A percentile compares a stretch with the other conserved stretches of the same genome.
Evolutionary conservation across 345 rosid genomes (phyloP).

Genomic region (Melaleuca quinquenervia): DNA sequence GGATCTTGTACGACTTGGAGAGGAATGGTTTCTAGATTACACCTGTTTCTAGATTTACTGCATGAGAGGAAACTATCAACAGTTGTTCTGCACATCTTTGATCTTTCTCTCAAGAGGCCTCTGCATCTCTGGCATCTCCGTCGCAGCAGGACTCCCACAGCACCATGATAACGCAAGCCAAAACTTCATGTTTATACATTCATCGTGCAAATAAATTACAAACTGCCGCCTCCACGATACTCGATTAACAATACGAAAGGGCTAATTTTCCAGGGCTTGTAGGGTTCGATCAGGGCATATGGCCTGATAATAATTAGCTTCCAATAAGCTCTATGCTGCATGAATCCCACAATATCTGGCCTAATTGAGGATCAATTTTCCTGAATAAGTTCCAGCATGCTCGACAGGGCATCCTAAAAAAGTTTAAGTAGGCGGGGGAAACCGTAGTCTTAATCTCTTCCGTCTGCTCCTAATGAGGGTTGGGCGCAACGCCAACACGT

Average conservation of each 20-base stretch:
- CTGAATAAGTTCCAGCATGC: neutral
- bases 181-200: neutral
- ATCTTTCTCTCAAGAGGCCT: neutral
- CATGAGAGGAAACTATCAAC: neutral
- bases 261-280: neutral
- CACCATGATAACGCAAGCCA: neutral
- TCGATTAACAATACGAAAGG: neutral
- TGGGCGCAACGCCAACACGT: slow-evolving; percentile 65
- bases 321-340: neutral
- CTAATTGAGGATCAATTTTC: neutral
- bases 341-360: neutral
- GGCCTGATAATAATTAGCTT: neutral
- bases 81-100: neutral
- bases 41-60: neutral
- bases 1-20: neutral
- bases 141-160: neutral
- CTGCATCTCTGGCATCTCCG: neutral
- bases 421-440: slow-evolving; percentile 19
- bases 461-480: slow-evolving; percentile 39
- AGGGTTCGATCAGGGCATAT: neutral
- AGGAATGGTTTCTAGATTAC: neutral
- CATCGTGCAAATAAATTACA: neutral
- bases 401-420: neutral
- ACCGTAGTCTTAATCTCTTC: slow-evolving; percentile 57
- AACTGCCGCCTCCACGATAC: neutral